Evolutionary conservation across 768 basidiomycete genomes (phyloP), one percentile per base, ranked within the genome.

Genomic region (Boletus patriciae): DNA sequence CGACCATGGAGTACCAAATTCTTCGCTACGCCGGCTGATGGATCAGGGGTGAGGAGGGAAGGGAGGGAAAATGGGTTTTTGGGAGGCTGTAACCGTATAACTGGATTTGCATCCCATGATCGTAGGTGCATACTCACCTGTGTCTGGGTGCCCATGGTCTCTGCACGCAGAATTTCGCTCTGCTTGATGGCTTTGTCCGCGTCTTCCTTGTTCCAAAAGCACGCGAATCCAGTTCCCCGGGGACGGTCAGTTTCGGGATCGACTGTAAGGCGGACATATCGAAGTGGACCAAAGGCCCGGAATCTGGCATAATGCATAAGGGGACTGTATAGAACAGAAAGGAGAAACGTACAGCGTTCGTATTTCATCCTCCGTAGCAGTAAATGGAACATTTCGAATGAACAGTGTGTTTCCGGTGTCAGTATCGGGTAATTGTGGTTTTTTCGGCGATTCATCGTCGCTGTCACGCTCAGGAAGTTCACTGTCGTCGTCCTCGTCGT

Each of bases 151-250:
- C 84, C 84, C 10, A 79, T 78, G 0, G 84, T 87, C 71, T 92
- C 89, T 29, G 76, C 63, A 19, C 83, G 83, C 6, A 93, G 73
- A 6, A 86, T 75, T 25, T 91, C 85, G 57, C 93, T 89, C 67
- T 94, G 90, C 52, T 85, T 79, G 23, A 98, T 79, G 10, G 85
- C 93, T 57, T 85, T 85, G 66, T 95, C 87, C 16, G 95, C 95
- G 60, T 95, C 90, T 60, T 86, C 90, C 58, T 82, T 85, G 55
- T 95, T 92, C 94, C 96, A 98, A 74, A 96, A 98, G 70, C 94
- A 98, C 3, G 88, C 94, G 68, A 99, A 99, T 4, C 94, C 97
- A 7, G 94, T 96, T 25, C 97, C 97, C 45, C 94, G 81, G 23
- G 96, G 94, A 45, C 94, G 87, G 18, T 88, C 92, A 1, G 88